These are phyloP conservation scores for Hanseniaspora clermontiae DNA, from an alignment of 805 yeast genomes.

Conservation along the genomic window DNA sequence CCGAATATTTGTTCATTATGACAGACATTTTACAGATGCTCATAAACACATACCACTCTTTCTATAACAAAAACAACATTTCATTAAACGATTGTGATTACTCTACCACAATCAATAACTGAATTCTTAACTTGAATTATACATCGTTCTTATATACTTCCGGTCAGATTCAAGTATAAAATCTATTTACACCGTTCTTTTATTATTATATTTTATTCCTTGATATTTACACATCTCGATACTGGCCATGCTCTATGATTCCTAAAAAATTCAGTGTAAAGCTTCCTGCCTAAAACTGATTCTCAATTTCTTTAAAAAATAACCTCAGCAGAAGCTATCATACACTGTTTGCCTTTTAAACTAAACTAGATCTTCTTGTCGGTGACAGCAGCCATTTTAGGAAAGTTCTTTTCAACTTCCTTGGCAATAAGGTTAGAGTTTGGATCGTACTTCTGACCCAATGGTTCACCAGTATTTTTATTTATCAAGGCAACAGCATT, in stretches of 20 bases:
- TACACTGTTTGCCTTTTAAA: background rate
- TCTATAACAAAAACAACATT: too few relatives aligned
- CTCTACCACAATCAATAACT: too few relatives aligned
- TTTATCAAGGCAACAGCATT: constrained; percentile 93
- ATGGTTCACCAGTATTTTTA: constrained; percentile 77
- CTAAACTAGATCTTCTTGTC: constrained; percentile 1
- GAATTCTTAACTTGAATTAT: too few relatives aligned
- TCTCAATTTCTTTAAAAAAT: background rate
- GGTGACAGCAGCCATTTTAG: constrained; percentile 11
- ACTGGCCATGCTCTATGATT: too few relatives aligned
- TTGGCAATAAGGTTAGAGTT: constrained; percentile 16
- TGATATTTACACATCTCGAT: background rate
- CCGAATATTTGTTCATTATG: too few relatives aligned
- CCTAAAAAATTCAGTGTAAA: too few relatives aligned
- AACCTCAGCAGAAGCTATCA: background rate
- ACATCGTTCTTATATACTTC: too few relatives aligned
- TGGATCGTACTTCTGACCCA: constrained; percentile 71
- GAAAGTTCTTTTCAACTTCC: constrained; percentile 9
- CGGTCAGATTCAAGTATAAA: background rate
- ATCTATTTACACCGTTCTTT: background rate
- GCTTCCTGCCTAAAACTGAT: too few relatives aligned
- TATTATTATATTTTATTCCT: background rate
- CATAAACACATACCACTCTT: too few relatives aligned
- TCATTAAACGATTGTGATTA: too few relatives aligned
- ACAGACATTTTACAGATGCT: too few relatives aligned